Percentiles rank a stretch among this genome's conserved stretches.
Conservation (phyloP, 805 yeast genomes). For the Maudiozyma pseudohumilis region DNA sequence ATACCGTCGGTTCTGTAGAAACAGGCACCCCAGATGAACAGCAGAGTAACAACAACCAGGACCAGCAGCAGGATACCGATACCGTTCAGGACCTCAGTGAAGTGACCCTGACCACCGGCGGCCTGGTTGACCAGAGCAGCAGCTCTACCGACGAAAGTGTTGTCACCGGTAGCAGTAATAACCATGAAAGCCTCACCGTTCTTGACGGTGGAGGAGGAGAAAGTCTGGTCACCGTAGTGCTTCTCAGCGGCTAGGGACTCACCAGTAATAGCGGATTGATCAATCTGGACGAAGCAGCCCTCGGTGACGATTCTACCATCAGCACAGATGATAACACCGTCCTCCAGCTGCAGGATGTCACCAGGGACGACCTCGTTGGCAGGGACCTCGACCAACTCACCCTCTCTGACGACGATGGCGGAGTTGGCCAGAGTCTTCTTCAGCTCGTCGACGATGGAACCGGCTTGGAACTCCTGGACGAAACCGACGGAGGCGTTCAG, state of each 20-base stretch:
- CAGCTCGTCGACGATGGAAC: conserved; percentile 93
- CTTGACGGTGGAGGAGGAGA: conserved; percentile 90
- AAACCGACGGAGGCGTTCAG: conserved; percentile 92
- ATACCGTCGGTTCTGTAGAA: conserved; percentile 87
- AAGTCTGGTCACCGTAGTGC: conserved; percentile 74
- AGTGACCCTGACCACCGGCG: conserved; percentile 87
- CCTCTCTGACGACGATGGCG: conserved; percentile 79
- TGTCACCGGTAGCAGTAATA: conserved; percentile 92
- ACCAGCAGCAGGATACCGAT: conserved; percentile 89
- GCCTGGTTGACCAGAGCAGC: conserved; percentile 95
- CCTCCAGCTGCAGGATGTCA: conserved; percentile 86
- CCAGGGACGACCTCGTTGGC: conserved; percentile 90
- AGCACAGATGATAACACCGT: conserved; percentile 86
- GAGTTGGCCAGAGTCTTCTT: conserved; percentile 89
- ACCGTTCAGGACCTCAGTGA: conserved; percentile 95
- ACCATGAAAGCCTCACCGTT: conserved; percentile 93
- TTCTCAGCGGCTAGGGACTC: conserved; percentile 94
- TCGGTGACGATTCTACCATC: conserved; percentile 86
- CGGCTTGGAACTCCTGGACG: conserved; percentile 96
- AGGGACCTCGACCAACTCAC: conserved; percentile 62
- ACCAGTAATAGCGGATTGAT: conserved; percentile 96
- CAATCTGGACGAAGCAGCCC: conserved; percentile 80
- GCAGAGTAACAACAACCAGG: conserved; percentile 75
- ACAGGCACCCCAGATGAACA: conserved; percentile 86
- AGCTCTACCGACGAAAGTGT: conserved; percentile 94